Percentiles rank a stretch among this genome's conserved stretches.
Evolutionary conservation across 2,329 filamentous ascomycete species (phyloP).

Genomic region (Fusarium longipes): DNA sequence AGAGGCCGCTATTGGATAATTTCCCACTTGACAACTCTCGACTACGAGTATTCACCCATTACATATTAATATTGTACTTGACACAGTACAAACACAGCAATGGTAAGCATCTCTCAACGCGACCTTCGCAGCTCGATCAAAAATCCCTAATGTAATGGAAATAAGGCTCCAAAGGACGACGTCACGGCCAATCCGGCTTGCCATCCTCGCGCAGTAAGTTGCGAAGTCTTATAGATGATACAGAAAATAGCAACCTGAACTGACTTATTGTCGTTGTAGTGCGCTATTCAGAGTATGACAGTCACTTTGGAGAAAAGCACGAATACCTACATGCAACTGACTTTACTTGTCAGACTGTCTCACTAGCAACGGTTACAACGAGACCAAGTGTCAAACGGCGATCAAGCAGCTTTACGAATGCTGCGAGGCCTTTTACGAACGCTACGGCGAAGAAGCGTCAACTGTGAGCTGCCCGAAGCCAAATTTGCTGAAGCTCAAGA

Average conservation of each 20-base stretch:
- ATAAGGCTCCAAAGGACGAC: conserved; percentile 69
- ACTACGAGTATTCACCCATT: neutral
- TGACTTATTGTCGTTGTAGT: conserved; percentile 61
- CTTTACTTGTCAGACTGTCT: conserved; percentile 74
- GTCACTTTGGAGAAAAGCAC: neutral
- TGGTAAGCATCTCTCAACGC: conserved; percentile 12
- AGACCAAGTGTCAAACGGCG: conserved; percentile 81
- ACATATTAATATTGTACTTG: neutral
- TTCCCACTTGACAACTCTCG: neutral
- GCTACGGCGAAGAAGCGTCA: conserved; percentile 78
- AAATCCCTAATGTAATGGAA: conserved; percentile 12
- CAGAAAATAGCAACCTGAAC: neutral
- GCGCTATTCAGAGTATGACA: conserved; percentile 83
- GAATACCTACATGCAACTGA: conserved; percentile 3
- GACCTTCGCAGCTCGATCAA: neutral
- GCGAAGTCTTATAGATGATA: neutral
- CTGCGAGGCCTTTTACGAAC: conserved; percentile 87
- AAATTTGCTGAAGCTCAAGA: conserved; percentile 81
- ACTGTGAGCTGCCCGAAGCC: conserved; percentile 89
- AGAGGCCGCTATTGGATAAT: neutral
- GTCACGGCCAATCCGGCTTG: conserved; percentile 81
- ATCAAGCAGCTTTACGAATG: conserved; percentile 93
- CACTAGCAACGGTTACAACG: conserved; percentile 84
- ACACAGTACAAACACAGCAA: neutral
- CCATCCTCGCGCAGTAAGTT: conserved; percentile 81